phyloP scores from a whole-genome alignment of 129 eudicot species.

The Kitagawia praeruptora region DNA sequence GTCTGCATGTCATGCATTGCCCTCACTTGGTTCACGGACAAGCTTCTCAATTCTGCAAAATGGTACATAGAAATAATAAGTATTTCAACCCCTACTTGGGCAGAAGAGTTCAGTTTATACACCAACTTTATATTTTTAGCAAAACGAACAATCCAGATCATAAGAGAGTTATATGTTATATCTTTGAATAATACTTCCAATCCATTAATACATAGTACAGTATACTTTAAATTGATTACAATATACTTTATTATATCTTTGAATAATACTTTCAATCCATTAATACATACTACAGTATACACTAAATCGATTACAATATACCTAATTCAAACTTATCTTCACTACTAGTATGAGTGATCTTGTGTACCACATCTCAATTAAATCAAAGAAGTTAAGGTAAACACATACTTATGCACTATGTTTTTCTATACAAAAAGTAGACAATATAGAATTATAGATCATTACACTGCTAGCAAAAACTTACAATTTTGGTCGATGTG shows the following conservation, averaged over 20 bases:
- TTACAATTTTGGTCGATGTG: slow-evolving; percentile 53
- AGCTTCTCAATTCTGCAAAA: slow-evolving; percentile 71
- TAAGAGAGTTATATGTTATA: neutral
- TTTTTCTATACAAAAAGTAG: neutral
- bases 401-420: neutral
- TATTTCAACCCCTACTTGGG: neutral
- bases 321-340: neutral
- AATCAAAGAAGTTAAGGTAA: neutral
- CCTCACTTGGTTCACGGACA: slow-evolving; percentile 69
- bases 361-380: neutral
- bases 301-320: neutral
- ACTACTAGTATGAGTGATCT: neutral
- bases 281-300: neutral
- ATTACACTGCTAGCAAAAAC: slow-evolving; percentile 22
- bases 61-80: neutral
- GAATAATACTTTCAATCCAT: neutral
- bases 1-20: slow-evolving; percentile 98
- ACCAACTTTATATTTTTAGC: neutral
- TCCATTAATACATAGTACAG: neutral
- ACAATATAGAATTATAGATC: slow-evolving; percentile 7
- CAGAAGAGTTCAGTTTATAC: neutral
- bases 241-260: neutral
- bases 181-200: neutral
- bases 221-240: neutral
- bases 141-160: neutral